Base-by-base conservation (phyloP, 441 rosid genomes). In the Bruguiera hainesii region DNA sequence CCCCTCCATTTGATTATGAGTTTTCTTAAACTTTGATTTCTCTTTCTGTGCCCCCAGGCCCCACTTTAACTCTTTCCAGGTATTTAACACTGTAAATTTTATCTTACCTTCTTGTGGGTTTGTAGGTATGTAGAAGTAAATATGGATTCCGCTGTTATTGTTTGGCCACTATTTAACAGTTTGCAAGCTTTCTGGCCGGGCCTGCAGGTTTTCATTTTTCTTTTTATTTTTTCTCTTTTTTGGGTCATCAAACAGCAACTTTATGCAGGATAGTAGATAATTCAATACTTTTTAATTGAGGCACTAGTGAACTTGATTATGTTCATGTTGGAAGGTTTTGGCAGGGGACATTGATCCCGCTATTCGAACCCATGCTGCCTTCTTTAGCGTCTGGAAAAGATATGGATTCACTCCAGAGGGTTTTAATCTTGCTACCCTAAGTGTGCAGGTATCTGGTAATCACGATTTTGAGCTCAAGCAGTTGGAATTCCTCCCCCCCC, bases 141-240 rank as follows among this genome's bases (percentile, higher is more conserved):
- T 79, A 95, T 92, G 99, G 99, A 95, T 79, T 95, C 99, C 37
- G 98, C 87, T 74, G 95, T 96, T 72, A 89, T 95, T 63, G 99
- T 95, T 59, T 95, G 98, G 98, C 98, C 97, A 51, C 72, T 95
- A 65, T 95, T 92, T 70, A 95, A 92, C 80, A 95, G 99, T 78
- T 84, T 95, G 81, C 98, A 95, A 85, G 98, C 99, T 70, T 95
- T 95, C 82, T 95, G 99, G 99, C 99, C 99, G 0, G 98, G 99
- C 76, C 96, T 95, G 79, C 99, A 95, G 98, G 99, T 90, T 60
- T 71, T 61, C 31, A 58, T 42, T 68, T 31, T 25, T 23, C 49
- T 60, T 53, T 26, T 26, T 26, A 26, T 42, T 61, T 49, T 51
- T 56, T 16, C 48, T 11, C 7, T 52, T 35, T 9, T 37, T 37